A percentile compares a stretch with the other conserved stretches of the same genome.
Conservation (phyloP, 306 rosid genomes). For the Vachellia pachyceras region DNA sequence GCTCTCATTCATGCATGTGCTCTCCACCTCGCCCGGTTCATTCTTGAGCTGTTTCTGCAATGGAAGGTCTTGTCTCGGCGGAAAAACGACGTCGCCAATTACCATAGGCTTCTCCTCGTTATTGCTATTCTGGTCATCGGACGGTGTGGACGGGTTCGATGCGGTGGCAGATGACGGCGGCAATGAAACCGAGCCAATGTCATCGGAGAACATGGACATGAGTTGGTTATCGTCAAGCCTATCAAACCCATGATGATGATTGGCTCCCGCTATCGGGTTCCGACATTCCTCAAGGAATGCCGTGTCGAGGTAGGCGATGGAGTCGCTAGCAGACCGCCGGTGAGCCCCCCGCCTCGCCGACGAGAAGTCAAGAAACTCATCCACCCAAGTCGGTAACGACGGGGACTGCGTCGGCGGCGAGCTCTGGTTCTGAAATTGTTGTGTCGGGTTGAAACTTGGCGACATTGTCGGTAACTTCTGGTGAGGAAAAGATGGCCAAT, state of each 20-base stretch:
- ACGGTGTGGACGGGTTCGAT: conserved; percentile 81
- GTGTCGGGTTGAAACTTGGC: conserved; percentile 43
- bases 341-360: conserved; percentile 72
- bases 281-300: conserved; percentile 56
- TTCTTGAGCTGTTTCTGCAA: conserved; percentile 47
- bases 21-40: conserved; percentile 75
- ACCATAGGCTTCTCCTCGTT: conserved; percentile 59
- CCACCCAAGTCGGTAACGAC: conserved; percentile 57
- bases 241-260: conserved; percentile 51
- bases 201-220: conserved; percentile 86
- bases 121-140: conserved; percentile 75
- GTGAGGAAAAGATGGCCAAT: conserved; percentile 70
- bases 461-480: conserved; percentile 46
- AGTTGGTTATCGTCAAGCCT: conserved; percentile 85
- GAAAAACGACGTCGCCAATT: conserved; percentile 32
- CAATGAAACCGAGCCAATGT: conserved; percentile 36
- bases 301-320: conserved; percentile 59
- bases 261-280: conserved; percentile 32
- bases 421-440: neutral
- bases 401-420: neutral
- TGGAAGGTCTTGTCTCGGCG: neutral
- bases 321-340: conserved; percentile 82
- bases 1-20: conserved; percentile 54
- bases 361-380: conserved; percentile 92
- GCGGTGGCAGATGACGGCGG: conserved; percentile 48